These are phyloP conservation scores for Fusarium sp. DNA, from an alignment of 2,329 filamentous ascomycete species.

Conservation along the genomic window DNA sequence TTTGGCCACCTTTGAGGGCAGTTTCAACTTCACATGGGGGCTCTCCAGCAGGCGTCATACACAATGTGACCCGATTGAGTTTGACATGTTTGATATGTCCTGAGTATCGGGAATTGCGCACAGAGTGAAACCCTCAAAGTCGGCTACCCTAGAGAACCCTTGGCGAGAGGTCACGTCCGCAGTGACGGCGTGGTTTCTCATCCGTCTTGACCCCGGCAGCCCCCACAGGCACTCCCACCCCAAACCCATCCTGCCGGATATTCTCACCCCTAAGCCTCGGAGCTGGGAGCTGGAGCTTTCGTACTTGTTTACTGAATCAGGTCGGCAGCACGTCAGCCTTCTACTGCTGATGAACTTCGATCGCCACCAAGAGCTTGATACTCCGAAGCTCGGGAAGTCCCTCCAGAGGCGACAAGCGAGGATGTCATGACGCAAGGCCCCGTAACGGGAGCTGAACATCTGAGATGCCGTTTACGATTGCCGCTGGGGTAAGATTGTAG, in stretches of 20 bases:
- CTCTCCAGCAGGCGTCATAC: too few species aligned
- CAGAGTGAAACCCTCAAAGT: neutral
- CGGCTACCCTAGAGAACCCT: conserved; percentile 12
- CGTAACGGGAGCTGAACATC: conserved; percentile 5
- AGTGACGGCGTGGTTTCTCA: neutral
- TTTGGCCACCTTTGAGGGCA: too few species aligned
- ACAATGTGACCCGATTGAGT: neutral
- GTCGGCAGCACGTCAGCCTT: conserved; percentile 1
- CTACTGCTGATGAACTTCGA: neutral
- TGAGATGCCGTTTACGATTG: conserved; percentile 22
- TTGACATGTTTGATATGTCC: conserved; percentile 9
- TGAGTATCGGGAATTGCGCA: conserved; percentile 1
- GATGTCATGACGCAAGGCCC: neutral
- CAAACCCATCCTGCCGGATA: conserved; percentile 23
- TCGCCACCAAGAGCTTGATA: neutral
- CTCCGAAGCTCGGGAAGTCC: neutral
- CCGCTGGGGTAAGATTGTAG: conserved; percentile 22
- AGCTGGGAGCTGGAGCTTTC: conserved; percentile 24
- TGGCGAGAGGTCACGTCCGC: too few species aligned
- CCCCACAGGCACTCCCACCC: conserved; percentile 29
- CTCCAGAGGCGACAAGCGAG: neutral
- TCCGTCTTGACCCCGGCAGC: neutral
- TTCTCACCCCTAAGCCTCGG: conserved; percentile 24
- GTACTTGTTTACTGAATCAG: neutral
- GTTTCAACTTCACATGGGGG: too few species aligned